Evolutionary conservation across 257 asterid genomes (phyloP).

Genomic region (Jacaranda copaia): DNA sequence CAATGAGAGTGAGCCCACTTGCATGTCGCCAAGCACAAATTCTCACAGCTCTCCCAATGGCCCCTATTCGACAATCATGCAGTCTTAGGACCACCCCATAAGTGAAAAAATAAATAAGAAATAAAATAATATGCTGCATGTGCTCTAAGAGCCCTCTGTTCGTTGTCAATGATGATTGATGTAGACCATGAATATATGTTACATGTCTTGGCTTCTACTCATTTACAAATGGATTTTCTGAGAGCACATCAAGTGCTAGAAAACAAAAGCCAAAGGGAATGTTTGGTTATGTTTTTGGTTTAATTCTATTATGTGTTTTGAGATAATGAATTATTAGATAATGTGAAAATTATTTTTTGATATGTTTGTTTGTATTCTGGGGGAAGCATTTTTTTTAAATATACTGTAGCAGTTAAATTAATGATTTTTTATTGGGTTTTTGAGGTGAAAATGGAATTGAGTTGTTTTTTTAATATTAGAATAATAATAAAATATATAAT

Average conservation of each 20-base stretch:
- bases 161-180: slow-evolving; percentile 40
- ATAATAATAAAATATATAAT: too few relatives aligned
- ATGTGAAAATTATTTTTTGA: too few relatives aligned
- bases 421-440: too few relatives aligned
- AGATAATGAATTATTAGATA: too few relatives aligned
- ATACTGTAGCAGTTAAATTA: too few relatives aligned
- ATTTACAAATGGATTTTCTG: slow-evolving; percentile 28
- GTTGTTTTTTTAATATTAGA: too few relatives aligned
- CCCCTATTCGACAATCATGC: slow-evolving; percentile 44
- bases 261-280: slow-evolving; percentile 18
- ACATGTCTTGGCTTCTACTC: slow-evolving; percentile 49
- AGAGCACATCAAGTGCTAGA: background rate
- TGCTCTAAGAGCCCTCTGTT: slow-evolving; percentile 17
- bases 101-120: background rate
- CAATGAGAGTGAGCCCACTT: background rate
- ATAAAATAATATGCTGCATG: slow-evolving; percentile 30
- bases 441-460: too few relatives aligned
- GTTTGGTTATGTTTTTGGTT: too few relatives aligned
- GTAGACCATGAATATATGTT: slow-evolving; percentile 29
- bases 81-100: slow-evolving; percentile 32
- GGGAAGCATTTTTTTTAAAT: too few relatives aligned
- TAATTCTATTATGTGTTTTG: too few relatives aligned
- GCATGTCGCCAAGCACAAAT: background rate
- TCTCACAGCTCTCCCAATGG: slow-evolving; percentile 3
- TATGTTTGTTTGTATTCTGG: too few relatives aligned